Evolutionary conservation across 495 filamentous ascomycete species (phyloP), one percentile per base, ranked within the genome.

Genomic region (Daldinia loculata): DNA sequence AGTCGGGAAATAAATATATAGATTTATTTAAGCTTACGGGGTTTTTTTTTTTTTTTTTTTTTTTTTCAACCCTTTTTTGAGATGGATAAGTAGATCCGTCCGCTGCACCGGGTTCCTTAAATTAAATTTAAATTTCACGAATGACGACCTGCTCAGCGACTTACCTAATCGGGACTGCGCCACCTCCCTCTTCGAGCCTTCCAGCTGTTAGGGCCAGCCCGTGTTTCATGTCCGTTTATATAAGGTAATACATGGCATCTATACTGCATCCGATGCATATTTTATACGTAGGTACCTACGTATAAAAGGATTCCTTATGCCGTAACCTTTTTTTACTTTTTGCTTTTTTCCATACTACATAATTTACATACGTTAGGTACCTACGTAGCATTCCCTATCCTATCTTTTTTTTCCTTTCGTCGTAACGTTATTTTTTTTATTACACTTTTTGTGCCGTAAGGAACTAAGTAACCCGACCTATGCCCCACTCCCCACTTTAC

Each of bases 1-100:
- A 71, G 55, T 27, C 39, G 63, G 57, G 34, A 66, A 48, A 50
- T 63, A 52, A 56, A 52, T 26, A 43, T 43, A 17, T 6, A 29
- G 27, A 29, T 29, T 29, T 43, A 51, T 52, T 52, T 52, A 52
- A 52, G 50, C 50, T 29, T 52, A 51, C 45, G 39, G n/a, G n/a
- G n/a, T n/a, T n/a, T n/a, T n/a, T n/a, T n/a, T n/a, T n/a, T n/a
- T n/a, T n/a, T n/a, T n/a, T n/a, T n/a, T n/a, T n/a, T n/a, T n/a
- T n/a, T n/a, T n/a, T n/a, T n/a, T n/a, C n/a, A n/a, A n/a, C n/a
- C n/a, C n/a, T n/a, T n/a, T n/a, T n/a, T n/a, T n/a, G n/a, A n/a
- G n/a, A n/a, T n/a, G n/a, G n/a, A n/a, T n/a, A n/a, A n/a, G n/a
- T n/a, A n/a, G 41, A 45, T 45, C 41, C n/a, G 41, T 12, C 45